Evolutionary conservation across 177 flowering plant genomes (phyloP).

Genomic region (Vitis hybrid): DNA sequence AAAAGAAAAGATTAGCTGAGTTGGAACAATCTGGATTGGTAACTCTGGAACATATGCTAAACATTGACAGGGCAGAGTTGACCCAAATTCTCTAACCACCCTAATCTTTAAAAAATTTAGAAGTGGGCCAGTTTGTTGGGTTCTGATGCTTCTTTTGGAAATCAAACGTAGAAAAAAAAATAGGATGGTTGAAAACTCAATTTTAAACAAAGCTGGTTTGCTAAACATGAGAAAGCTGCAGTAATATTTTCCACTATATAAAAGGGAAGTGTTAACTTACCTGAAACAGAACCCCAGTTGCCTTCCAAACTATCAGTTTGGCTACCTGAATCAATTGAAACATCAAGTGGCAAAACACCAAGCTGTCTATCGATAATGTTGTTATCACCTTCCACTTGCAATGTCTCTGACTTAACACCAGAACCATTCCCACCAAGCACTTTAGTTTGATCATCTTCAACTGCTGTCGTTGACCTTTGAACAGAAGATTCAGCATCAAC

Average conservation of each 20-base stretch:
- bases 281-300: constrained; percentile 82
- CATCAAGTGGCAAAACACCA: constrained; percentile 33
- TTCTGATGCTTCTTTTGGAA: too few species aligned
- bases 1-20: too few species aligned
- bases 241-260: neutral
- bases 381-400: constrained; percentile 27
- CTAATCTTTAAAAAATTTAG: too few species aligned
- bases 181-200: too few species aligned
- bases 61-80: neutral
- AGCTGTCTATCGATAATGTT: constrained; percentile 22
- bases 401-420: constrained; percentile 14
- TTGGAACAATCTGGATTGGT: too few species aligned
- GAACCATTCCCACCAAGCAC: constrained; percentile 18
- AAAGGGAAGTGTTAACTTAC: constrained; percentile 26
- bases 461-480: constrained; percentile 18
- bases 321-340: constrained; percentile 46
- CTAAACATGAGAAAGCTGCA: neutral
- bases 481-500: constrained; percentile 18
- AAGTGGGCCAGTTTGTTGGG: too few species aligned
- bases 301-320: constrained; percentile 69
- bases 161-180: too few species aligned
- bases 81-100: too few species aligned
- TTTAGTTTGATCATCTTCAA: constrained; percentile 14
- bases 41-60: neutral
- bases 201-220: too few species aligned